These are phyloP conservation scores for Cordyceps farinosa DNA, from an alignment of 2,329 filamentous ascomycete genomes.

Conservation along the genomic window DNA sequence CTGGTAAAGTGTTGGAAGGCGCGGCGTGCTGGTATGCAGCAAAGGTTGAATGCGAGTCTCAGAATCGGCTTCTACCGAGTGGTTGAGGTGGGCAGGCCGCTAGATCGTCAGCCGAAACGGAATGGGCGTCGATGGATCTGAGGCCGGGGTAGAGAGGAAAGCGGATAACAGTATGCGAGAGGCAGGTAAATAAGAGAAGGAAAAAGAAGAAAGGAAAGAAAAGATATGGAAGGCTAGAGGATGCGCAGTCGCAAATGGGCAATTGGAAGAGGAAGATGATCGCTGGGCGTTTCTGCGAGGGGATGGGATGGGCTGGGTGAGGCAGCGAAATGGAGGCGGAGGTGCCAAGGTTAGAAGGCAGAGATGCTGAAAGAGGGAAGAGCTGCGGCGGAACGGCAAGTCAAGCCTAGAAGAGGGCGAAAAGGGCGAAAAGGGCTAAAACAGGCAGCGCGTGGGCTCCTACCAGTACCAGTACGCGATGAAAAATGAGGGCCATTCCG, in stretches of 20 bases:
- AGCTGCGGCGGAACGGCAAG: slow-evolving; percentile 2
- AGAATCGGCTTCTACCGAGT: slow-evolving; percentile 9
- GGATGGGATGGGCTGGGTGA: neutral
- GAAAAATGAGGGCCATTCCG: slow-evolving; percentile 1
- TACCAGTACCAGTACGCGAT: neutral
- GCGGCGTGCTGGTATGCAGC: slow-evolving; percentile 10
- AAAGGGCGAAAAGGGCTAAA: no score
- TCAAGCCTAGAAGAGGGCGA: neutral
- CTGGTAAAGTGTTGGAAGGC: neutral
- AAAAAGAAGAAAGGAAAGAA: neutral
- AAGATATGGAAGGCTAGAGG: no score
- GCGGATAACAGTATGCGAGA: neutral
- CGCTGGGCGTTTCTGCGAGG: neutral
- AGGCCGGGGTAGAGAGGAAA: slow-evolving; percentile 1
- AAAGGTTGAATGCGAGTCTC: slow-evolving; percentile 8
- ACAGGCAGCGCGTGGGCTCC: neutral
- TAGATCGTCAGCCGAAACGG: slow-evolving; percentile 10
- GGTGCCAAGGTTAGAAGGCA: slow-evolving; percentile 12
- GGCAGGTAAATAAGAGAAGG: neutral
- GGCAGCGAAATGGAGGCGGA: slow-evolving; percentile 3
- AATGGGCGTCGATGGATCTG: slow-evolving; percentile 12
- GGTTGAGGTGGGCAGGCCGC: slow-evolving; percentile 4
- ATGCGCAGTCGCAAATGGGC: neutral
- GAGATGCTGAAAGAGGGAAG: slow-evolving; percentile 14
- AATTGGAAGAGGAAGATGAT: slow-evolving; percentile 2